Evolutionary conservation across 805 yeast species (phyloP), one percentile per base, ranked within the genome.

Genomic region (Kuraishia hungarica): DNA sequence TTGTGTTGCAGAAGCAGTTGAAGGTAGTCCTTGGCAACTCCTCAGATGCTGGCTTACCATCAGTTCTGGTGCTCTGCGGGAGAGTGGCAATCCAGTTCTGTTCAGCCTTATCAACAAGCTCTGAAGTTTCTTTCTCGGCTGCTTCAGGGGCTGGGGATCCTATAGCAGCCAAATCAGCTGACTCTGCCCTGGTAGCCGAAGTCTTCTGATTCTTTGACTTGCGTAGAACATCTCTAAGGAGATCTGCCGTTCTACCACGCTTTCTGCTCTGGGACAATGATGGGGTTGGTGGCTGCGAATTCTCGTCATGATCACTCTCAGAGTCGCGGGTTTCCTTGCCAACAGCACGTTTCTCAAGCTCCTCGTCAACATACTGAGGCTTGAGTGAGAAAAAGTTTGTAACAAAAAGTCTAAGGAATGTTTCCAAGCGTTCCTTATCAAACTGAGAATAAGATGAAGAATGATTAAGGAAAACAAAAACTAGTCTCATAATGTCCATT

Each of bases 1-100:
- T 84, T 3, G 97, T 86, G 69, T 93, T 92, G 58, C 89, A 89
- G 75, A 93, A 94, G 62, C 92, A 69, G 67, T 91, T 92, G 74
- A 73, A 90, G 51, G 76, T 80, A 29, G 73, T 74, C 62, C 92
- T 79, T 54, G 73, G 73, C 15, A 58, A 53, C 23, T 61, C 54
- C 10, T 59, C 58, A 7, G 52, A n/a, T 13, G 55, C 53, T 17
- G 52, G 53, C 17, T 52, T 52, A 24, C 29, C 35, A 8, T 39
- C 64, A 62, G 70, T 64, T 5, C 62, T 60, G 2, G 62, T 56
- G 24, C 59, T 56, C 23, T 51, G 50, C 11, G 29, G 47, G 20
- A 69, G 71, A 17, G 71, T 65, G 6, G 65, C 62, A 46, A 71
- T 67, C 75, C 75, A 71, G 51, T 59, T 64, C 19, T 66, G 58